These are phyloP conservation scores for Aspergillus ellipticus DNA, from an alignment of 495 filamentous ascomycete genomes.

Conservation along the genomic window DNA sequence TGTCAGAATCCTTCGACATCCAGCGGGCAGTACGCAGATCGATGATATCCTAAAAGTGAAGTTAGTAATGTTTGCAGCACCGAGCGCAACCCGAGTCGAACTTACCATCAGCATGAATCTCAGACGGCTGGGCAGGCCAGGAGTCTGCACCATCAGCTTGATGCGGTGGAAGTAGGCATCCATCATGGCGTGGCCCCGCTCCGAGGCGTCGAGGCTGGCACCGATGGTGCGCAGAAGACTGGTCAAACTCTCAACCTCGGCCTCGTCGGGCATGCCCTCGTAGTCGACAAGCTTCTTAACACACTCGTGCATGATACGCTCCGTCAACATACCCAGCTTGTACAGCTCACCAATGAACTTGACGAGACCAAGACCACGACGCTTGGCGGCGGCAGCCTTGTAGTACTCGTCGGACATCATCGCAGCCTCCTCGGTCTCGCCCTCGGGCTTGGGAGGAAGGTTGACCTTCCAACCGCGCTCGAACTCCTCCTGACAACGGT, in stretches of 20 bases:
- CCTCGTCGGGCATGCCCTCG: slow-evolving; percentile 87
- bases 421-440: slow-evolving; percentile 63
- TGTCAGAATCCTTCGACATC: slow-evolving; percentile 77
- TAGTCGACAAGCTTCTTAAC: slow-evolving; percentile 95
- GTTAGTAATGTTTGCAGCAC: neutral
- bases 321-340: slow-evolving; percentile 97
- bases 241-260: slow-evolving; percentile 89
- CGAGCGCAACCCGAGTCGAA: neutral
- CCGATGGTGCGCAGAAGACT: slow-evolving; percentile 92
- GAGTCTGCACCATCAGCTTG: slow-evolving; percentile 68
- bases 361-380: slow-evolving; percentile 93
- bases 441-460: slow-evolving; percentile 77
- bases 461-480: slow-evolving; percentile 97
- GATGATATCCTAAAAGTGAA: slow-evolving; percentile 60
- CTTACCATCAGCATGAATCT: slow-evolving; percentile 89
- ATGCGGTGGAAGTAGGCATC: slow-evolving; percentile 93
- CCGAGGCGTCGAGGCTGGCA: slow-evolving; percentile 72
- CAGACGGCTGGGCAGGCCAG: slow-evolving; percentile 77
- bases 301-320: slow-evolving; percentile 99
- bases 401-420: slow-evolving; percentile 98
- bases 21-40: slow-evolving; percentile 75
- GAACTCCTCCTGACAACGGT: slow-evolving; percentile 98
- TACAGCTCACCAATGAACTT: slow-evolving; percentile 99
- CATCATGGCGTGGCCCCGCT: slow-evolving; percentile 80
- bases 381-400: slow-evolving; percentile 89